A percentile compares a stretch with the other conserved stretches of the same genome.
phyloP scores from a whole-genome alignment of 192 early-diverging fungal genomes.

The Umbelopsis vinacea region DNA sequence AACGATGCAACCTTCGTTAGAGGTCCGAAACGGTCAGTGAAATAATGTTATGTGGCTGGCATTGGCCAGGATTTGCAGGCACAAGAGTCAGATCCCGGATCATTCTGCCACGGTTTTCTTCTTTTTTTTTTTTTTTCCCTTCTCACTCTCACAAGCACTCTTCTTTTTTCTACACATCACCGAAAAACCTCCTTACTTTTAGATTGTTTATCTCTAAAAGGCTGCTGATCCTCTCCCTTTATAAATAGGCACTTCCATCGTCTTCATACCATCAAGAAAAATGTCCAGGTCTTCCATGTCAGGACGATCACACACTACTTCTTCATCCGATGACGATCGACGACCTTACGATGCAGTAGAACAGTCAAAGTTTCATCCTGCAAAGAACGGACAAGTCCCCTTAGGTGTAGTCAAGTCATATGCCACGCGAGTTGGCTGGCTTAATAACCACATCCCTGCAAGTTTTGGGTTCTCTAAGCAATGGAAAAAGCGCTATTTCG shows the following conservation, averaged over 20 bases:
- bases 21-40: not conserved
- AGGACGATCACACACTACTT: slow-evolving; percentile 2
- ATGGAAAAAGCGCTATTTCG: slow-evolving; percentile 36
- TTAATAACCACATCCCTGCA: slow-evolving; percentile 30
- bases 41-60: not conserved
- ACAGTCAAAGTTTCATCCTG: slow-evolving; percentile 4
- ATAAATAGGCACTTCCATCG: not conserved
- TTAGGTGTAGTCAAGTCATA: slow-evolving; percentile 8
- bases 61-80: slow-evolving; percentile 20
- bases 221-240: not conserved
- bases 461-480: slow-evolving; percentile 32
- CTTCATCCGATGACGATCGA: slow-evolving; percentile 3
- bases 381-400: not conserved
- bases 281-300: slow-evolving; percentile 9
- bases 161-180: not conserved
- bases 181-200: not conserved
- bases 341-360: not conserved
- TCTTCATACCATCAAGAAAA: not conserved
- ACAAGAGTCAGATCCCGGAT: not conserved
- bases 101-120: slow-evolving; percentile 1
- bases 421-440: slow-evolving; percentile 24
- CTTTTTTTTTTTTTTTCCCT: not conserved
- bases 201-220: not conserved
- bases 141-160: not conserved
- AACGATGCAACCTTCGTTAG: not conserved